These are phyloP conservation scores for Exophiala lecanii-corni DNA, from an alignment of 2,329 filamentous ascomycete genomes.

Conservation along the genomic window DNA sequence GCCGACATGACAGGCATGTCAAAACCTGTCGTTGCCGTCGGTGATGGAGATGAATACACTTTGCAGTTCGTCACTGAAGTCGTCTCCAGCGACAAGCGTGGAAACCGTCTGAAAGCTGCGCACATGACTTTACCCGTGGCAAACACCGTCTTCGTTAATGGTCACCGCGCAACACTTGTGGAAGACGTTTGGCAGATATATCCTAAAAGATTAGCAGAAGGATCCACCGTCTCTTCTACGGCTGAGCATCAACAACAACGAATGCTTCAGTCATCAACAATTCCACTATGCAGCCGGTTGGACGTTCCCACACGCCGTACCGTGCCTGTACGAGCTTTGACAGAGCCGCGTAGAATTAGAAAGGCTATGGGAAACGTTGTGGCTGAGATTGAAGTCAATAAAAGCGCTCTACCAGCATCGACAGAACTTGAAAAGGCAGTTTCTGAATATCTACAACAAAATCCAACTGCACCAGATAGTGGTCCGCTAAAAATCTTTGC, in stretches of 20 bases:
- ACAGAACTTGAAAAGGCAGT: conserved; percentile 24
- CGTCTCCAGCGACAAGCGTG: neutral
- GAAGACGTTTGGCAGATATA: conserved; percentile 15
- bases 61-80: conserved; percentile 1
- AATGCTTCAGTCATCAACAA: conserved; percentile 2
- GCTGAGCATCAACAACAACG: conserved; percentile 2
- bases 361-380: conserved; percentile 27
- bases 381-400: conserved; percentile 21
- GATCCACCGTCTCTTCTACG: neutral
- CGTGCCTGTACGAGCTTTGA: conserved; percentile 18
- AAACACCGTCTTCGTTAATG: conserved; percentile 27
- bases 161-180: conserved; percentile 18
- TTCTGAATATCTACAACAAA: conserved; percentile 6
- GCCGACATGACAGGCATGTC: conserved; percentile 1
- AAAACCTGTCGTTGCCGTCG: neutral
- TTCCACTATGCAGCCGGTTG: conserved; percentile 4
- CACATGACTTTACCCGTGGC: conserved; percentile 18
- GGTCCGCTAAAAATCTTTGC: conserved; percentile 20
- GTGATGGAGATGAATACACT: neutral
- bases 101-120: neutral
- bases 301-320: conserved; percentile 5
- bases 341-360: conserved; percentile 16
- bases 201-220: neutral
- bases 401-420: conserved; percentile 18
- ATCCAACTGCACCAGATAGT: conserved; percentile 2